Evolutionary conservation across 176 grass and related monocot genomes (phyloP), one percentile per base, ranked within the genome.

Genomic region (Tuctoria greenei): DNA sequence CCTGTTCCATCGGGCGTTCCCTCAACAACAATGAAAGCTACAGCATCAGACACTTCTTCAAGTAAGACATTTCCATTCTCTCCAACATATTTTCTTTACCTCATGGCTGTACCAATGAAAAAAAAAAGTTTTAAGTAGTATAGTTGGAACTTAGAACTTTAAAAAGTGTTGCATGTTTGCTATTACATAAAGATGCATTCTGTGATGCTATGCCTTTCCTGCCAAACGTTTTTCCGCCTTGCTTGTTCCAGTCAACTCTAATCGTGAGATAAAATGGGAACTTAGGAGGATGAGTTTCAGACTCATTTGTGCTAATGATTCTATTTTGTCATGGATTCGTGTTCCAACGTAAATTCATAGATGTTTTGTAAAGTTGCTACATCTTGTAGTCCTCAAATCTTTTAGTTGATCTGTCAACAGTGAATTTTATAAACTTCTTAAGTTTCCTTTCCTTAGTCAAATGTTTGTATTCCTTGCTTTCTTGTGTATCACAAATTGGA

Each of bases 11-110:
- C 95, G 70, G 79, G 60, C 46, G 68, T 79, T 21, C 71, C 90
- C 64, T 97, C 93, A 27, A 88, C 83, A 79, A 66, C 79, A 54
- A 82, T 90, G 82, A 86, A 82, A 43, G 41, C 75, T 40, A 70
- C 88, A 52, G 78, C 82, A 49, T 73, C 89, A 46, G 89, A 90
- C 78, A 61, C 73, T 81, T 94, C 87, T 85, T 88, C 86, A 26
- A 87, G 95, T 95, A 95, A 88, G 88, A 75, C 16, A 69, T 45
- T 76, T 41, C 35, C 37, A 6, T 43, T 75, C 56, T 73, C 49
- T 77, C 42, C 12, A 57, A 69, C 10, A 66, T 42, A 45, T 82
- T 42, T 72, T 81, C 0, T 36, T 57, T 7, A 44, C 71, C 13
- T 56, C 8, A 45, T 66, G 6, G 14, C 74, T 7, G 42, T 75